Evolutionary conservation across 2,329 filamentous ascomycete species (phyloP).

Genomic region (Pyrenophora tritici-repentis): DNA sequence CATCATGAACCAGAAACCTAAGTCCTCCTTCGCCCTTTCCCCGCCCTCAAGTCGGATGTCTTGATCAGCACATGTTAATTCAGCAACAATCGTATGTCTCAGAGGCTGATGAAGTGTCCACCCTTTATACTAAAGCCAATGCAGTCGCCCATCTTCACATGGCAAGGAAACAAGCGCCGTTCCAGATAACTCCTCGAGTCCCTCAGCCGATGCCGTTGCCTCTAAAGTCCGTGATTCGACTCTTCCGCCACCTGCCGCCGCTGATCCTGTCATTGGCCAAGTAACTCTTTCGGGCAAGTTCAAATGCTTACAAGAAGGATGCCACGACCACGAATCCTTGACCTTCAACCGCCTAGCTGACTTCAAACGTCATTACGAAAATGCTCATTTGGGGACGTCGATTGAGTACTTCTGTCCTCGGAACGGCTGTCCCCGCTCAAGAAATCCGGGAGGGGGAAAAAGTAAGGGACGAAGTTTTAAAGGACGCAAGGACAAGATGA

Average conservation of each 20-base stretch:
- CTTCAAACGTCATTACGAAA: constrained; percentile 35
- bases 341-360: constrained; percentile 40
- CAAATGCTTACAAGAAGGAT: constrained; percentile 26
- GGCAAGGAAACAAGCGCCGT: not conserved
- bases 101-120: too few relatives aligned
- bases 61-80: not conserved
- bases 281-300: constrained; percentile 32
- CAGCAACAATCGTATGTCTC: not conserved
- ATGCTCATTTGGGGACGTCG: constrained; percentile 20
- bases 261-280: constrained; percentile 27
- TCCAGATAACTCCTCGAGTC: too few relatives aligned
- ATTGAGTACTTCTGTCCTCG: constrained; percentile 32
- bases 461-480: constrained; percentile 34
- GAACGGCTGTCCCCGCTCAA: constrained; percentile 27
- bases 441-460: constrained; percentile 15
- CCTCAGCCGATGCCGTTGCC: too few relatives aligned
- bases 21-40: constrained; percentile 1
- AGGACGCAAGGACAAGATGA: constrained; percentile 37
- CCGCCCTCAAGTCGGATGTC: not conserved
- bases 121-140: not conserved
- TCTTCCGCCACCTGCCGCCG: not conserved
- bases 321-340: constrained; percentile 12
- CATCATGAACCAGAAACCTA: not conserved
- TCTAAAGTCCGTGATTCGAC: not conserved
- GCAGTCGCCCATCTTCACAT: not conserved